These are phyloP conservation scores for Chlamydomonas sphaeroides DNA, from an alignment of 139 green algal species.

Conservation along the genomic window DNA sequence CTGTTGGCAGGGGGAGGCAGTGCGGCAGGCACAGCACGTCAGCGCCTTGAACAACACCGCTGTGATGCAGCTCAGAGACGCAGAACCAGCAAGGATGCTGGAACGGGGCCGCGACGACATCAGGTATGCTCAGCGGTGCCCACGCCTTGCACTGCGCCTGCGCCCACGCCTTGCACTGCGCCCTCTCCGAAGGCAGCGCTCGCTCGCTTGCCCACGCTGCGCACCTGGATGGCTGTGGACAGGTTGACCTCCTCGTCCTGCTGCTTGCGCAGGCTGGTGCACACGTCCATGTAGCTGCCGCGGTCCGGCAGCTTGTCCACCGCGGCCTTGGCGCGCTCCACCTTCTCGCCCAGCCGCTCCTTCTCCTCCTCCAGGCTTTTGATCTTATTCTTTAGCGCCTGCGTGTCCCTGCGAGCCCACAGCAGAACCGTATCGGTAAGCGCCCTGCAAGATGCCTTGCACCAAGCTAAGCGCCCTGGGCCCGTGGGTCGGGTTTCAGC, in stretches of 20 bases:
- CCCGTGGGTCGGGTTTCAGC: too few relatives aligned
- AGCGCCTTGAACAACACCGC: too few relatives aligned
- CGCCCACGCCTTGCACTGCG: too few relatives aligned
- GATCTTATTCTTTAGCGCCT: conserved; percentile 52
- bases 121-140: too few relatives aligned
- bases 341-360: conserved; percentile 63
- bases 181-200: too few relatives aligned
- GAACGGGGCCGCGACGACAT: too few relatives aligned
- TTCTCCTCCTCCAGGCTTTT: conserved; percentile 68
- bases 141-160: too few relatives aligned
- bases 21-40: too few relatives aligned
- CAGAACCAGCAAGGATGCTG: too few relatives aligned
- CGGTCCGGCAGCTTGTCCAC: conserved; percentile 60
- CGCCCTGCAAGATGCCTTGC: too few relatives aligned
- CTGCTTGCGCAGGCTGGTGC: conserved; percentile 60
- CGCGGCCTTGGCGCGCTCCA: conserved; percentile 52
- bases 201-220: not conserved
- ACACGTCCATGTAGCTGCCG: conserved; percentile 60
- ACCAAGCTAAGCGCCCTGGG: too few relatives aligned
- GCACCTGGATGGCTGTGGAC: conserved; percentile 58
- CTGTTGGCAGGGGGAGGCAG: conserved; percentile 5
- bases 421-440: not conserved
- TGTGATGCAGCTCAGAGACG: too few relatives aligned
- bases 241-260: conserved; percentile 66
- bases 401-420: conserved; percentile 50